These are phyloP conservation scores for Stachybotrys chartarum DNA, from an alignment of 2,329 filamentous ascomycete species.

Conservation along the genomic window DNA sequence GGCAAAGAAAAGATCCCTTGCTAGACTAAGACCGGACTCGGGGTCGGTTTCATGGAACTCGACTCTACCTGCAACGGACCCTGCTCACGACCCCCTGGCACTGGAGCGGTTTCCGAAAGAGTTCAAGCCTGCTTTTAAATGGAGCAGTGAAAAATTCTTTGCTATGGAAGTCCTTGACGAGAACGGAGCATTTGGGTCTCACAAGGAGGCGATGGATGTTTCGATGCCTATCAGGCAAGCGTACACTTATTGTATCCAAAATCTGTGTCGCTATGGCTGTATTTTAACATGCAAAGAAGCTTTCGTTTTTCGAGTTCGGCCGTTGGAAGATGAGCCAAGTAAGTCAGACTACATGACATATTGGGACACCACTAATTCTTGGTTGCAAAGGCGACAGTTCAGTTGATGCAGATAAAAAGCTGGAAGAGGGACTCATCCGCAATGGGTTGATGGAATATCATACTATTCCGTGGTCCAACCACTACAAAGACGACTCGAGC, in stretches of 20 bases:
- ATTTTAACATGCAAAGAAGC: slow-evolving; percentile 9
- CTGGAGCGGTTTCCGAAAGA: slow-evolving; percentile 6
- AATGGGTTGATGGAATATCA: slow-evolving; percentile 9
- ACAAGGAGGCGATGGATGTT: neutral
- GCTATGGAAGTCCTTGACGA: slow-evolving; percentile 2
- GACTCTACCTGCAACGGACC: neutral
- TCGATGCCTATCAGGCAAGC: slow-evolving; percentile 9
- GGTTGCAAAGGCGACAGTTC: neutral
- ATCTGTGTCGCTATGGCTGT: slow-evolving; percentile 10
- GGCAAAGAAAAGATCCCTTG: neutral
- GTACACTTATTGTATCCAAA: slow-evolving; percentile 7
- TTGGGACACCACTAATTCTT: no score
- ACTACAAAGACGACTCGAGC: neutral
- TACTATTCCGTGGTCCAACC: slow-evolving; percentile 8
- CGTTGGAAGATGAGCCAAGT: neutral
- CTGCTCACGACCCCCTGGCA: neutral
- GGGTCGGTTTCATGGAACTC: neutral
- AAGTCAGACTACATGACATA: neutral
- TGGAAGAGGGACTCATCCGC: neutral
- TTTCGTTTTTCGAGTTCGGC: slow-evolving; percentile 6
- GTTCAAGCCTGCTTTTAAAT: slow-evolving; percentile 7
- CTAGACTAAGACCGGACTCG: neutral
- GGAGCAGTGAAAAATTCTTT: slow-evolving; percentile 5
- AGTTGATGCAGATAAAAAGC: neutral
- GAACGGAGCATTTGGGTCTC: slow-evolving; percentile 1